Evolutionary conservation across 2,329 filamentous ascomycete species (phyloP).

Genomic region (Plenodomus lindquistii): DNA sequence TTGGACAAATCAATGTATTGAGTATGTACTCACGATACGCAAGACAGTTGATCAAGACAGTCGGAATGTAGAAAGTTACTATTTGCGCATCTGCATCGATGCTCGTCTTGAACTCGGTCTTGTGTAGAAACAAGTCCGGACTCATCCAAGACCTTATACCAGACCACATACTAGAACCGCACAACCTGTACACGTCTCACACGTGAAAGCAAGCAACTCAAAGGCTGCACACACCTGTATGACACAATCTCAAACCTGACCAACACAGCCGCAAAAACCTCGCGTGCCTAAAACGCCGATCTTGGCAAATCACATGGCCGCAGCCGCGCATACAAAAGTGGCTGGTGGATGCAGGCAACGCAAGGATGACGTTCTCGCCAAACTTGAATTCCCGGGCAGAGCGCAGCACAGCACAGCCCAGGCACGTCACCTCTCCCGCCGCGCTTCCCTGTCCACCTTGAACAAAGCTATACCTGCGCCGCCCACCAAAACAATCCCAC

Average conservation of each 20-base stretch:
- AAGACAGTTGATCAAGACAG: too few species aligned
- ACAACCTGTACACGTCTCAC: too few species aligned
- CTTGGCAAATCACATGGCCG: conserved; percentile 13
- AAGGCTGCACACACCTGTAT: neutral
- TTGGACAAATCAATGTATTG: too few species aligned
- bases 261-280: neutral
- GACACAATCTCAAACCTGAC: neutral
- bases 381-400: conserved; percentile 11
- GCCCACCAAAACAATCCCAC: neutral
- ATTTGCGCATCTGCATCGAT: too few species aligned
- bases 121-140: neutral
- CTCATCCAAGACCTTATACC: neutral
- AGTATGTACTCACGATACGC: too few species aligned
- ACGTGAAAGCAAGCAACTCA: neutral
- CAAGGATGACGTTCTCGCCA: conserved; percentile 12
- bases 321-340: neutral
- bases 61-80: too few species aligned
- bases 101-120: neutral
- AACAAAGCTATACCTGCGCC: neutral
- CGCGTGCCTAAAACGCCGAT: conserved; percentile 1
- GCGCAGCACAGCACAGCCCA: too few species aligned
- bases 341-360: neutral
- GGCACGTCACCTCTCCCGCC: conserved; percentile 7
- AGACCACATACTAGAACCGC: too few species aligned
- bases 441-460: neutral